Percentiles rank a stretch among this genome's conserved stretches.
These are phyloP conservation scores for Marchantia paleacea DNA, from an alignment of 225 moss, liverwort and hornwort genomes.

Conservation along the genomic window DNA sequence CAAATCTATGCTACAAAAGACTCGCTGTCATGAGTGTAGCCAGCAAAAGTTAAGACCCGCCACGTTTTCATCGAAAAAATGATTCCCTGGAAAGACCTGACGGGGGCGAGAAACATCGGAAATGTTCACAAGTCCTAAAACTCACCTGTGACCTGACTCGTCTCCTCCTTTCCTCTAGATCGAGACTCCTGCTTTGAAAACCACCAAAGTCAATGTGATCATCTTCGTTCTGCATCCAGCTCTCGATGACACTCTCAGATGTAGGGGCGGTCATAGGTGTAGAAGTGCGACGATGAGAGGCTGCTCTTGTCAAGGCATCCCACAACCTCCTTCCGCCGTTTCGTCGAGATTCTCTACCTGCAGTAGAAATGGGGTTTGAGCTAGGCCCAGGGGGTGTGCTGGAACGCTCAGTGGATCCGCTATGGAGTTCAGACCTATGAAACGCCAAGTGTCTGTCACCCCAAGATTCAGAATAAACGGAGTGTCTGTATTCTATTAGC, in stretches of 20 bases:
- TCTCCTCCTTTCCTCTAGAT: constrained; percentile 74
- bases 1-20: too few relatives aligned
- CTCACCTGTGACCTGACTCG: constrained; percentile 77
- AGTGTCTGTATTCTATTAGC: constrained; percentile 47
- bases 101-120: too few relatives aligned
- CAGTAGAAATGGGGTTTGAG: constrained; percentile 39
- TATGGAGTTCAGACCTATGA: constrained; percentile 47
- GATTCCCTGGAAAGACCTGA: too few relatives aligned
- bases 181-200: constrained; percentile 66
- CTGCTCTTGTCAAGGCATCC: constrained; percentile 86
- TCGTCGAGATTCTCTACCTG: constrained; percentile 74
- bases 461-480: constrained; percentile 42
- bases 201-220: constrained; percentile 55
- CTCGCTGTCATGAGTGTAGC: too few relatives aligned
- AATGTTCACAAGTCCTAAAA: neutral
- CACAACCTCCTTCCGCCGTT: constrained; percentile 85
- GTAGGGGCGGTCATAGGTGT: constrained; percentile 39
- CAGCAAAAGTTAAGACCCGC: too few relatives aligned
- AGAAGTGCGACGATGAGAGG: constrained; percentile 71
- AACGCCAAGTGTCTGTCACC: constrained; percentile 35
- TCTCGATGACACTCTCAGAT: constrained; percentile 51
- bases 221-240: constrained; percentile 49
- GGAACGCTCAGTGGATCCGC: constrained; percentile 49
- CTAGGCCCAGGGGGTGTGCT: constrained; percentile 54
- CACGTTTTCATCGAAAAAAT: too few relatives aligned